Evolutionary conservation across 495 filamentous ascomycete species (phyloP).

Genomic region (Xylaria palmicola): DNA sequence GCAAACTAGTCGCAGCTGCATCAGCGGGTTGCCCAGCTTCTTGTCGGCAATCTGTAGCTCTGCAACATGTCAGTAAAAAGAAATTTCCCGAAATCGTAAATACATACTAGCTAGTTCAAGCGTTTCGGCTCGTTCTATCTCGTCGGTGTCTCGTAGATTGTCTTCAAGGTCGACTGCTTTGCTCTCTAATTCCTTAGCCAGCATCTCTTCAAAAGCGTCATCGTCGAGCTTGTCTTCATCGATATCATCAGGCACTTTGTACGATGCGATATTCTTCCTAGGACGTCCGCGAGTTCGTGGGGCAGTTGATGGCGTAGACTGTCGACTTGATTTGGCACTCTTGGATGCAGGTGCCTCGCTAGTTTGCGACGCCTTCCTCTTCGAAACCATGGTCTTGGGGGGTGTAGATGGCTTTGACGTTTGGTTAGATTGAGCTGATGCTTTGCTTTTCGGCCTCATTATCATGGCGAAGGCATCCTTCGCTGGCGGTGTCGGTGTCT

Average conservation of each 20-base stretch:
- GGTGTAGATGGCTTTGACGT: constrained; percentile 13
- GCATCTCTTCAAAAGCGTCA: constrained; percentile 66
- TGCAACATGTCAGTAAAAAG: constrained; percentile 30
- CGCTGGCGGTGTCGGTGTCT: constrained; percentile 17
- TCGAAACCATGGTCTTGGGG: constrained; percentile 33
- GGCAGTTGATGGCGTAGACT: constrained; percentile 60
- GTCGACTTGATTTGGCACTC: constrained; percentile 67
- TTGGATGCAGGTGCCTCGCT: constrained; percentile 48
- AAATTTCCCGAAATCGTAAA: background rate
- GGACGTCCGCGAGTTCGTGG: constrained; percentile 41
- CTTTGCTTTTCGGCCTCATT: constrained; percentile 42
- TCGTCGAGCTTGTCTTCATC: constrained; percentile 76
- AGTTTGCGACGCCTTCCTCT: constrained; percentile 44
- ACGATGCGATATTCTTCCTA: constrained; percentile 40
- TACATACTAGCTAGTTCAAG: constrained; percentile 74
- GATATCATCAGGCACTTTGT: constrained; percentile 50
- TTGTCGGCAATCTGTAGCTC: constrained; percentile 82
- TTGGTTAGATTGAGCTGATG: constrained; percentile 20
- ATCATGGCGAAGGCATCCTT: constrained; percentile 48
- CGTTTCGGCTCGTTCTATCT: constrained; percentile 66
- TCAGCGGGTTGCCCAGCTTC: constrained; percentile 90
- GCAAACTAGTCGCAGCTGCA: constrained; percentile 90
- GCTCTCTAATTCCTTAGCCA: constrained; percentile 59
- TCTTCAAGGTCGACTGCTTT: constrained; percentile 53
- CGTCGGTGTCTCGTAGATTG: constrained; percentile 49